A percentile compares a stretch with the other conserved stretches of the same genome.
Evolutionary conservation across 2,329 filamentous ascomycete genomes (phyloP).

Genomic region (Fragosphaeria purpurea): DNA sequence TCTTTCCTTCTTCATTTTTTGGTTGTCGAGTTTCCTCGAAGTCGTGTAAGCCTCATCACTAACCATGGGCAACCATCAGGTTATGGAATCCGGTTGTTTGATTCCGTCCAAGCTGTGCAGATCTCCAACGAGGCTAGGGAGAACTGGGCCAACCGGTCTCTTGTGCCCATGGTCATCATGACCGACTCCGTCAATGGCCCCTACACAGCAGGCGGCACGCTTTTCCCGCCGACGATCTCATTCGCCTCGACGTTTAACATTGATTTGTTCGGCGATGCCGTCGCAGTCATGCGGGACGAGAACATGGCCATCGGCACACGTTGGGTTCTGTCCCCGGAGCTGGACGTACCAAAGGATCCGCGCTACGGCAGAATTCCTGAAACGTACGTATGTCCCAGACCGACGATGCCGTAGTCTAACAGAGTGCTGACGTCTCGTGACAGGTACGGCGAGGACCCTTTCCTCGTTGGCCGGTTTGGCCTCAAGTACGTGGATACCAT

Average conservation of each 20-base stretch:
- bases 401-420: background rate
- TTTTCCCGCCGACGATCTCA: constrained; percentile 22
- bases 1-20: no score
- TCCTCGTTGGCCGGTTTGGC: constrained; percentile 22
- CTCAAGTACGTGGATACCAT: constrained; percentile 24
- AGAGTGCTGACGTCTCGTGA: background rate
- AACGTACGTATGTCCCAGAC: constrained; percentile 10
- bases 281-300: constrained; percentile 21
- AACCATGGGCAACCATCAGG: constrained; percentile 2
- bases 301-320: constrained; percentile 21
- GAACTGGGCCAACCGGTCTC: constrained; percentile 14
- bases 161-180: constrained; percentile 18
- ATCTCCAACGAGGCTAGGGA: constrained; percentile 16
- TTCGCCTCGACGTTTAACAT: constrained; percentile 23
- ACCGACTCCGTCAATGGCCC: constrained; percentile 22
- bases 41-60: no score
- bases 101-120: constrained; percentile 18
- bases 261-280: constrained; percentile 18
- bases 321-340: constrained; percentile 24
- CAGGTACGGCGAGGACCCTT: constrained; percentile 24
- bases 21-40: no score
- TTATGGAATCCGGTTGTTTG: constrained; percentile 20
- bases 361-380: constrained; percentile 18
- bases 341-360: constrained; percentile 24
- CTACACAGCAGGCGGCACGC: constrained; percentile 20